Conservation (phyloP, 2,329 filamentous ascomycete species). For the Neoscytalidium dimidiatum region DNA sequence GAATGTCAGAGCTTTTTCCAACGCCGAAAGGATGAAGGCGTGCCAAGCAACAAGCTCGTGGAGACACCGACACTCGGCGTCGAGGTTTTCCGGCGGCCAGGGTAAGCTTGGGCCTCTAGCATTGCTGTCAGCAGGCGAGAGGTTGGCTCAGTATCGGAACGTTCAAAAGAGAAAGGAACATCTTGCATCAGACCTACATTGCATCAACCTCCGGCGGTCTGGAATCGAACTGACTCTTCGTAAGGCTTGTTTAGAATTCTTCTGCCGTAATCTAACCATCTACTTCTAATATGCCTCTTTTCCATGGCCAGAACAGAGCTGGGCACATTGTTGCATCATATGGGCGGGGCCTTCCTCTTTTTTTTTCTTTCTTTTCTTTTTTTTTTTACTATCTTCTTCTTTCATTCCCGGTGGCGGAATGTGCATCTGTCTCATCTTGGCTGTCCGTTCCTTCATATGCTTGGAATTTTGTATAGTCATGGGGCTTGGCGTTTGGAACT, state of each 20-base stretch:
- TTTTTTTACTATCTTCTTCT: too few species aligned
- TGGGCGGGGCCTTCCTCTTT: conserved; percentile 2
- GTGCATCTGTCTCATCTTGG: conserved; percentile 3
- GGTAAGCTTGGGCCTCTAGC: conserved; percentile 24
- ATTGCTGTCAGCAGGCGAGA: not conserved
- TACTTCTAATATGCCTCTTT: not conserved
- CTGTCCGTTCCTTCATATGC: not conserved
- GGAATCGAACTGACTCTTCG: not conserved
- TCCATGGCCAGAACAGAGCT: not conserved
- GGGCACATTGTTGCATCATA: conserved; percentile 15
- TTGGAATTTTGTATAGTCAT: not conserved
- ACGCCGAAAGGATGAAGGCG: conserved; percentile 71
- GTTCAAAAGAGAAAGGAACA: not conserved
- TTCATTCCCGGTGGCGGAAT: not conserved
- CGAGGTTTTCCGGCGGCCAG: conserved; percentile 59
- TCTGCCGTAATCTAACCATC: not conserved
- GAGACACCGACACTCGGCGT: conserved; percentile 68
- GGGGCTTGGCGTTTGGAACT: not conserved
- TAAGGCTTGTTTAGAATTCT: not conserved
- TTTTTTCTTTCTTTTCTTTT: not conserved
- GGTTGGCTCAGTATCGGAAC: too few species aligned
- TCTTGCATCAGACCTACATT: not conserved
- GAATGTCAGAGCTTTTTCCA: conserved; percentile 84
- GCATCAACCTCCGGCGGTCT: not conserved
- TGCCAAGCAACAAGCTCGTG: conserved; percentile 65